Base-by-base conservation (phyloP, 192 early-diverging fungal genomes). In the Umbelopsis ramanniana region DNA sequence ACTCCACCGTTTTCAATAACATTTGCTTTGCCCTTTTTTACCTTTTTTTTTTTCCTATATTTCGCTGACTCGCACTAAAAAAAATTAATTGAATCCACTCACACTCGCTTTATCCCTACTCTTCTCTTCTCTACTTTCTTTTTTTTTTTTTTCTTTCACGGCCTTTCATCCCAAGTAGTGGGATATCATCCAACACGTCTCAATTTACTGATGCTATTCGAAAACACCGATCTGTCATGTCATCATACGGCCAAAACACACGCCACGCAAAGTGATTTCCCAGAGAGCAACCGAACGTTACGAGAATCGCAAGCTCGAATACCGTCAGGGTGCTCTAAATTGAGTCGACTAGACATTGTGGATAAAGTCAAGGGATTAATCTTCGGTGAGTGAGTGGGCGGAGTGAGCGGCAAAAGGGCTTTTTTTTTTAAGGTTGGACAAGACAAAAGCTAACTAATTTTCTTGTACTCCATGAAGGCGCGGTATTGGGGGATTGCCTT, bases 401-500 rank as follows among this genome's bases (percentile, higher is more conserved):
- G 52, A 43, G 40, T 43, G 40, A 5, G 6, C 0, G 40, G 6
- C 0, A 43, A 43, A 6, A 29, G 29, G 29, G 29, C 29, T 29
- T 29, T 43, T 11, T 43, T 7, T 43, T 43, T 43, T 50, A 5
- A 17, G 48, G 48, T 50, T 19, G 48, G 11, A 37, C 53, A 23
- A 63, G 10, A 29, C 54, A 57, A 37, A 63, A 35, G 26, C 53
- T 54, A 54, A 54, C 26, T 63, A 63, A 17, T 37, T 63, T 37
- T 53, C 19, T 66, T 67, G 24, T 26, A 47, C 40, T 11, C 40
- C 40, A 43, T 5, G 37, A 46, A 83, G 89, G 89, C 26, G 81
- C 83, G 48, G 88, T 86, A 19, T 60, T 90, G 7, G 89, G 88
- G 5, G 90, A 91, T 77, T 86, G 86, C 11, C 73, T 89, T 43